These are phyloP conservation scores for Nannochloropsis gaditana DNA, from an alignment of 108 stramenopile species.

Conservation along the genomic window DNA sequence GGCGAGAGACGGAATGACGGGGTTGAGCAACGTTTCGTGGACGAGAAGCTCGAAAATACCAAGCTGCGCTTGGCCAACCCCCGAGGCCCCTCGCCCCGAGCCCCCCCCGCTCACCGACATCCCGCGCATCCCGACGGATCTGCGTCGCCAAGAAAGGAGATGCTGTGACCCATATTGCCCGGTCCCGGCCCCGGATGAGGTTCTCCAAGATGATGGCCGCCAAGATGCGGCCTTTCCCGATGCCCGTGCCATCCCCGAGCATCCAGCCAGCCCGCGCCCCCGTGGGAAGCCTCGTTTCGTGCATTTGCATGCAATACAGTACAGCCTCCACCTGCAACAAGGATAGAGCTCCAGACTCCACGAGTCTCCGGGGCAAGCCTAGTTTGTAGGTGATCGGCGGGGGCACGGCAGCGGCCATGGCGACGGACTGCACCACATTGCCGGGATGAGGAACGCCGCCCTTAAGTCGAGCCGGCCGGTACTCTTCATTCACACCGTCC, in stretches of 20 bases:
- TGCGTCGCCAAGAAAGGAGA: background rate
- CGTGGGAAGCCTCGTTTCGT: background rate
- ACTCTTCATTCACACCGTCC: background rate
- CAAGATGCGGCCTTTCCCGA: slow-evolving; percentile 63
- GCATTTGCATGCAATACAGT: background rate
- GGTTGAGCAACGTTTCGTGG: background rate
- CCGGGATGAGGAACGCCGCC: background rate
- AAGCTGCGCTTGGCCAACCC: background rate
- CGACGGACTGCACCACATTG: background rate
- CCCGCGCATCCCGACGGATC: background rate
- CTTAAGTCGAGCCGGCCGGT: background rate
- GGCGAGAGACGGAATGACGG: background rate
- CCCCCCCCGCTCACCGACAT: background rate
- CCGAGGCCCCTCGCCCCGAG: background rate
- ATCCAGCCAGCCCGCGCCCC: slow-evolving; percentile 65
- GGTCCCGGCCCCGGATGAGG: slow-evolving; percentile 29
- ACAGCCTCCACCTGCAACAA: background rate
- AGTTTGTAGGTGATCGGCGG: slow-evolving; percentile 7
- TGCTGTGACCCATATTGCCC: slow-evolving; percentile 37
- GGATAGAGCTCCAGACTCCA: background rate
- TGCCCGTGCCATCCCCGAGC: slow-evolving; percentile 76
- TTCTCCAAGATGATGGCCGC: slow-evolving; percentile 46
- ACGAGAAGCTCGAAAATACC: background rate
- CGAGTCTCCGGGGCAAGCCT: background rate
- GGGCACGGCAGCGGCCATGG: background rate